Conservation (phyloP, 352 stramenopile genomes). For the Globisporangium abappressorium region DNA sequence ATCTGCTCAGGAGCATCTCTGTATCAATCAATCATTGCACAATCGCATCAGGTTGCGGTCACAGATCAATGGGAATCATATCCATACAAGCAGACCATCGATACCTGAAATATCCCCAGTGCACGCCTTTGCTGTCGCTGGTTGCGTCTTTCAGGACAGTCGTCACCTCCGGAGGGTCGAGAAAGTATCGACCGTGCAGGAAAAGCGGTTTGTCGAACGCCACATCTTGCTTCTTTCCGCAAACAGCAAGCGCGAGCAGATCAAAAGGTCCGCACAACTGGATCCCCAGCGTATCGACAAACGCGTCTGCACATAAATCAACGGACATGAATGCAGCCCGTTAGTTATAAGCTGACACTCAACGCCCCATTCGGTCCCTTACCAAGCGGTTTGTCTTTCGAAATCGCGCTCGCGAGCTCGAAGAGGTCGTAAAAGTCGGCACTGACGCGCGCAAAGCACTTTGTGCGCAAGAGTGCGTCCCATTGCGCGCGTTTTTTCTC, state of each 20-base stretch:
- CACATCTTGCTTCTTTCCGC: slow-evolving; percentile 18
- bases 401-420: slow-evolving; percentile 34
- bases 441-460: slow-evolving; percentile 29
- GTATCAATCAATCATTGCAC: background rate
- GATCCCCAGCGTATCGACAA: slow-evolving; percentile 38
- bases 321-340: background rate
- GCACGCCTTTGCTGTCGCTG: slow-evolving; percentile 18
- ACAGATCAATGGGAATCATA: background rate
- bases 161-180: slow-evolving; percentile 54
- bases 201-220: slow-evolving; percentile 33
- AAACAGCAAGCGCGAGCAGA: slow-evolving; percentile 23
- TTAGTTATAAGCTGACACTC: background rate
- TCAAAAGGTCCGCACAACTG: slow-evolving; percentile 50
- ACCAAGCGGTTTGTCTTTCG: slow-evolving; percentile 33
- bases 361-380: background rate
- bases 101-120: slow-evolving; percentile 61
- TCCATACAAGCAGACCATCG: background rate
- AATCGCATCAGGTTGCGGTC: background rate
- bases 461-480: slow-evolving; percentile 34
- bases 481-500: slow-evolving; percentile 27
- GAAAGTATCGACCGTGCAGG: slow-evolving; percentile 51
- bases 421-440: slow-evolving; percentile 51
- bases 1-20: slow-evolving; percentile 43
- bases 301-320: slow-evolving; percentile 35
- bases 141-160: slow-evolving; percentile 26